phyloP scores from a whole-genome alignment of 2,329 filamentous ascomycete species.

The Nemania abortiva region DNA sequence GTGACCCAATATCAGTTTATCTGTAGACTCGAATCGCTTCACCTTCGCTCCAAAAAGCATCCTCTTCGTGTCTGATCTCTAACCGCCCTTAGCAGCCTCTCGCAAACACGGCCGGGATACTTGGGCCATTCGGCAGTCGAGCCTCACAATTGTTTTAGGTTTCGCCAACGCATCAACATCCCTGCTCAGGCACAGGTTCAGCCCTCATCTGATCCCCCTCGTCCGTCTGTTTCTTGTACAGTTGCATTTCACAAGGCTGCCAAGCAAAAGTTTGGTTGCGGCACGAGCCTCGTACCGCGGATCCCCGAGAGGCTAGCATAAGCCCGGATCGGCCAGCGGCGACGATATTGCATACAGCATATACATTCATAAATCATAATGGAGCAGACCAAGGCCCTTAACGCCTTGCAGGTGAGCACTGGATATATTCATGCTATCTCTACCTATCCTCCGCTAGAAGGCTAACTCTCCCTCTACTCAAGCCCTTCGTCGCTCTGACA shows the following conservation, averaged over 20 bases:
- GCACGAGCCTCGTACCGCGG: conserved; percentile 26
- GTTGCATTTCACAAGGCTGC: conserved; percentile 36
- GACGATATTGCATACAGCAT: conserved; percentile 18
- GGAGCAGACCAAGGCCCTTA: conserved; percentile 79
- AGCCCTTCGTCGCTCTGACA: conserved; percentile 91
- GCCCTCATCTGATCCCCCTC: background rate
- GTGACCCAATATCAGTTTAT: no score
- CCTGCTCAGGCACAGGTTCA: conserved; percentile 10
- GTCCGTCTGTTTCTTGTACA: conserved; percentile 10
- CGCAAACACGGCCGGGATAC: background rate
- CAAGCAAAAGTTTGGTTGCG: conserved; percentile 33
- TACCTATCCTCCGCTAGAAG: background rate
- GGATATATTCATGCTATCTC: conserved; percentile 5
- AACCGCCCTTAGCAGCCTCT: background rate
- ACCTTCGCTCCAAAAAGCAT: conserved; percentile 6
- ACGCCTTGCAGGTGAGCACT: conserved; percentile 68
- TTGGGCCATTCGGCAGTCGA: background rate
- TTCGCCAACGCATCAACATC: conserved; percentile 10
- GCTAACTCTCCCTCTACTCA: conserved; percentile 40
- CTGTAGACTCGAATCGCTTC: no score
- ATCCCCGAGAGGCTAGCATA: conserved; percentile 25
- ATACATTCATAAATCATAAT: conserved; percentile 58
- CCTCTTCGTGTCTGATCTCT: background rate
- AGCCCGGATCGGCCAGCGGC: conserved; percentile 1
- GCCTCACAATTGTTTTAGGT: conserved; percentile 9